These are phyloP conservation scores for Lecanicillium sp. DNA, from an alignment of 2,329 filamentous ascomycete genomes.

Conservation along the genomic window DNA sequence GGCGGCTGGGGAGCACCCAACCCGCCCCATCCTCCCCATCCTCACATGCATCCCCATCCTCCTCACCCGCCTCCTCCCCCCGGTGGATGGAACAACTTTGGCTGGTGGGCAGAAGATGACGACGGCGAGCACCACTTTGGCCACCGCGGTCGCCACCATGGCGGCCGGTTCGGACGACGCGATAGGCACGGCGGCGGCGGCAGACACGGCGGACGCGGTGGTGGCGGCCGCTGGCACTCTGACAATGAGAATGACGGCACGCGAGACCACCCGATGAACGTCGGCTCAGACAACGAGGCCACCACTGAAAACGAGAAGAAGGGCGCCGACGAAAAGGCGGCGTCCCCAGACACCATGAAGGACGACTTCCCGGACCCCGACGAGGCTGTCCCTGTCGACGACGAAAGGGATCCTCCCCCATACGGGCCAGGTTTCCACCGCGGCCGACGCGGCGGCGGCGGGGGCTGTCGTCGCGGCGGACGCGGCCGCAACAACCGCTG, in stretches of 20 bases:
- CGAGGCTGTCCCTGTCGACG: slow-evolving; percentile 24
- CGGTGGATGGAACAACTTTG: slow-evolving; percentile 9
- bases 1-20: neutral
- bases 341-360: slow-evolving; percentile 25
- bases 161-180: slow-evolving; percentile 7
- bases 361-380: slow-evolving; percentile 23
- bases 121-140: slow-evolving; percentile 6
- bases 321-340: slow-evolving; percentile 21
- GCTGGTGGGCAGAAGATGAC: slow-evolving; percentile 2
- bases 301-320: slow-evolving; percentile 15
- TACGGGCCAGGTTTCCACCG: slow-evolving; percentile 14
- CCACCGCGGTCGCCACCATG: slow-evolving; percentile 1
- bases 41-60: slow-evolving; percentile 9
- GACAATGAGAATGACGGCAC: slow-evolving; percentile 12
- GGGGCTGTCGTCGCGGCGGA: slow-evolving; percentile 14
- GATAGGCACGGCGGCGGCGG: slow-evolving; percentile 4
- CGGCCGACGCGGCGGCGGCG: slow-evolving; percentile 14
- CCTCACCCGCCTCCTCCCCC: slow-evolving; percentile 13
- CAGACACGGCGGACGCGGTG: slow-evolving; percentile 9
- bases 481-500: slow-evolving; percentile 9
- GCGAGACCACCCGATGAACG: slow-evolving; percentile 14
- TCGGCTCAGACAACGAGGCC: slow-evolving; percentile 15
- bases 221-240: slow-evolving; percentile 8
- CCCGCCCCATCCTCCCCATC: slow-evolving; percentile 2
- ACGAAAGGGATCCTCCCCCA: slow-evolving; percentile 13